A percentile compares a stretch with the other conserved stretches of the same genome.
Evolutionary conservation across 495 filamentous ascomycete species (phyloP).

Genomic region (Talaromyces liani): DNA sequence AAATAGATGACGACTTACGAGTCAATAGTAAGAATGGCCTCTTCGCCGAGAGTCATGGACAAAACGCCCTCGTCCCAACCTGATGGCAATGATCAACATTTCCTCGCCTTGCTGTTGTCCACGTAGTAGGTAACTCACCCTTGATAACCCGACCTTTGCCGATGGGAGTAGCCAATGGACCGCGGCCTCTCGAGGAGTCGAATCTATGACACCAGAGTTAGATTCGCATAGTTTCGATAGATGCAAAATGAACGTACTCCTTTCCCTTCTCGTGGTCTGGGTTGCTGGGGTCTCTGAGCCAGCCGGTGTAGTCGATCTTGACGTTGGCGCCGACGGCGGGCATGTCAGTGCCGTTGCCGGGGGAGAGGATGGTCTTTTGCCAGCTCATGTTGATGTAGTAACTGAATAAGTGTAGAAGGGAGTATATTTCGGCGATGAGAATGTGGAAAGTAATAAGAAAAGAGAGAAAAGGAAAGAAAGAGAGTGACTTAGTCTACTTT

Average conservation of each 20-base stretch:
- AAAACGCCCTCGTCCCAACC: slow-evolving; percentile 85
- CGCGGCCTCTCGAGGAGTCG: slow-evolving; percentile 62
- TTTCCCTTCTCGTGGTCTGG: slow-evolving; percentile 39
- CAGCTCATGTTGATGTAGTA: slow-evolving; percentile 27
- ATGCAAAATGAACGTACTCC: slow-evolving; percentile 24
- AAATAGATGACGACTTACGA: slow-evolving; percentile 43
- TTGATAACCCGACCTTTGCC: slow-evolving; percentile 72
- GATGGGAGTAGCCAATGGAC: slow-evolving; percentile 59
- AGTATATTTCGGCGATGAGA: slow-evolving; percentile 3
- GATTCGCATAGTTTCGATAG: slow-evolving; percentile 1
- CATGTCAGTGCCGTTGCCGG: slow-evolving; percentile 46
- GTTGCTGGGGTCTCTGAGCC: slow-evolving; percentile 57
- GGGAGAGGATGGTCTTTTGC: slow-evolving; percentile 28
- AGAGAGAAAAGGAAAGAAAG: slow-evolving; percentile 10
- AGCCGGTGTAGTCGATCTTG: slow-evolving; percentile 78
- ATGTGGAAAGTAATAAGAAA: slow-evolving; percentile 7
- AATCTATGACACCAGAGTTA: slow-evolving; percentile 45
- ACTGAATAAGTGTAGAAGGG: neutral
- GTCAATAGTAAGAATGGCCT: slow-evolving; percentile 67
- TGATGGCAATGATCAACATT: neutral
- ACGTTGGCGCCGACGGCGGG: slow-evolving; percentile 59
- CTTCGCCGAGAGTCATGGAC: slow-evolving; percentile 75
- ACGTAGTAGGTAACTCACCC: slow-evolving; percentile 39
- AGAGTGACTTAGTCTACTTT: neutral
- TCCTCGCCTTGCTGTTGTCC: neutral